phyloP scores from a whole-genome alignment of 441 rosid species.

The Erysimum cheiri region DNA sequence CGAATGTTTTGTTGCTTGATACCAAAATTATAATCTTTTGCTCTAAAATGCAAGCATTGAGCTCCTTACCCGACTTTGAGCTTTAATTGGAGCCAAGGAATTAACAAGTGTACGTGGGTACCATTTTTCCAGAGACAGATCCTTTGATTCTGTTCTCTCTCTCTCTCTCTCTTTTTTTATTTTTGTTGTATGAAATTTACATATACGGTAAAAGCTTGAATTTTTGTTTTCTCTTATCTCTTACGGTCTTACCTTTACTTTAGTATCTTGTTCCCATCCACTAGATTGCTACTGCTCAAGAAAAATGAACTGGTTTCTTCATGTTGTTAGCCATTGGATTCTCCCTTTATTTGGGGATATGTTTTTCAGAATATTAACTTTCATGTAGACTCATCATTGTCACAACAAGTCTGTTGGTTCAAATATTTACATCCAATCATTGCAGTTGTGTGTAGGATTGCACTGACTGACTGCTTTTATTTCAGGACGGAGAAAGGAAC shows the following conservation, averaged over 20 bases:
- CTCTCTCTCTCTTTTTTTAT: neutral
- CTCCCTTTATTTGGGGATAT: conserved; percentile 8
- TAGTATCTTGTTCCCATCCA: conserved; percentile 45
- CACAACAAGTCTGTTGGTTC: neutral
- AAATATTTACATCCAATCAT: neutral
- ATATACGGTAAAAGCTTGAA: conserved; percentile 30
- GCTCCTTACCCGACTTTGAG: conserved; percentile 17
- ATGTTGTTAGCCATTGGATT: conserved; percentile 35
- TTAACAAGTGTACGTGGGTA: conserved; percentile 46
- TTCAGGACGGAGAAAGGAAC: conserved; percentile 85
- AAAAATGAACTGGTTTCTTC: conserved; percentile 28
- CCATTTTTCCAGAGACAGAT: conserved; percentile 38
- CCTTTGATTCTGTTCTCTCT: conserved; percentile 43
- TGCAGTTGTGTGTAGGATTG: conserved; percentile 18
- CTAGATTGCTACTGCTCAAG: conserved; percentile 34
- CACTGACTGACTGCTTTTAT: conserved; percentile 33
- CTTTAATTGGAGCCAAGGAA: conserved; percentile 37
- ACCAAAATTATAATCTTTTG: neutral
- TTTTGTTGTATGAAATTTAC: conserved; percentile 26
- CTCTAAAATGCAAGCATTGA: neutral
- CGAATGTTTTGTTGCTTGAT: conserved; percentile 9
- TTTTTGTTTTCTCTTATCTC: conserved; percentile 31
- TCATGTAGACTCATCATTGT: conserved; percentile 6
- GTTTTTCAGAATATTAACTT: conserved; percentile 9
- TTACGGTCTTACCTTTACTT: conserved; percentile 43